Base-by-base conservation (phyloP, 768 basidiomycete genomes). In the Mycena leptocephala region DNA sequence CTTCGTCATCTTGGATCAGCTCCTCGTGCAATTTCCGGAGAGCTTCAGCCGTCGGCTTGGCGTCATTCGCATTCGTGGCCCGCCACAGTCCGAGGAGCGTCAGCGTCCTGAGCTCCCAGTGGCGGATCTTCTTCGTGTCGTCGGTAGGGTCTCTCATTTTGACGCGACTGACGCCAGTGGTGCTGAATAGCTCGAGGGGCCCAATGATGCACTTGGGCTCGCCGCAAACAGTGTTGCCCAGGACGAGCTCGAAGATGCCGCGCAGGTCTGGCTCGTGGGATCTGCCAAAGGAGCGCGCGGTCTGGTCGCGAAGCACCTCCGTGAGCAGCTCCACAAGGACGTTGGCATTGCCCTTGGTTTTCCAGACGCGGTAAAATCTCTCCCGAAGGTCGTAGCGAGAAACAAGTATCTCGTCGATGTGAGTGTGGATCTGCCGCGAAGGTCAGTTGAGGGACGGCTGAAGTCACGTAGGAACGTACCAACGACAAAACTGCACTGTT, bases 21-120 rank as follows among this genome's bases (percentile, higher is more conserved):
- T 71, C 55, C 22, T 66, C 35, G 26, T 71, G 64, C n/a, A 76
- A 16, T 2, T 20, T 9, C 3, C 20, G 39, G 5, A 76, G 64
- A 8, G 20, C 55, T 2, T 51, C 70, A n/a, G n/a, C 9, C 14
- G 75, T 48, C 18, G 75, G 75, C 32, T 46, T 16, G 30, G n/a
- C 61, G 33, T 64, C 62, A 26, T 75, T 75, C 37, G 41, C 37
- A n/a, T 75, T 30, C 8, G 10, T 24, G 14, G 32, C 74, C 1
- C 26, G 74, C 74, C 74, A 75, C 24, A 75, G 48, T 1, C 66
- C 74, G 24, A 6, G 58, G 16, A 75, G 74, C 18, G 68, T 43
- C 46, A 75, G 24, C 11, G 74, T 75, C 13, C 10, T 53, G 41
- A 70, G 37, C 32, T 55, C 62, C 67, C 43, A 70, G 3, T 14